A percentile compares a stretch with the other conserved stretches of the same genome.
These are phyloP conservation scores for Rhizoctonia solani DNA, from an alignment of 1,284 basidiomycete species.

Conservation along the genomic window DNA sequence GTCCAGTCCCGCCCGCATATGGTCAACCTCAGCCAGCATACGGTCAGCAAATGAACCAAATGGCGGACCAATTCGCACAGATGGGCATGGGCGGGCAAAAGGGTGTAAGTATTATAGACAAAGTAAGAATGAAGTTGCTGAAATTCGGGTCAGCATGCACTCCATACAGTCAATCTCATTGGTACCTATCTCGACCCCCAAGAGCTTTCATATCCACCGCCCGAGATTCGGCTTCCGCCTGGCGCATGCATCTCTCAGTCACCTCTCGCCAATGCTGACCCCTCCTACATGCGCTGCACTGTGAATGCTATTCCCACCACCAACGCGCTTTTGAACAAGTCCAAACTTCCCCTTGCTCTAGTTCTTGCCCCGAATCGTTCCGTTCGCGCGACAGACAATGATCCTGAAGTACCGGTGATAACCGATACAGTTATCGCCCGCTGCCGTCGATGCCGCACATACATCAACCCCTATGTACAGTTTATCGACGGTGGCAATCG, in stretches of 20 bases:
- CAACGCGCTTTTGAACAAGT: slow-evolving; percentile 86
- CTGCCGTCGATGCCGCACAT: slow-evolving; percentile 94
- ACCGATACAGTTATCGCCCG: slow-evolving; percentile 96
- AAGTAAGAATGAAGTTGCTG: slow-evolving; percentile 9
- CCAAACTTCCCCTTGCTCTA: slow-evolving; percentile 90
- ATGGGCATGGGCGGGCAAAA: slow-evolving; percentile 78
- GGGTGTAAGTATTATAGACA: slow-evolving; percentile 45
- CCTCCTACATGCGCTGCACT: slow-evolving; percentile 92
- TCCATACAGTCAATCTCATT: slow-evolving; percentile 86
- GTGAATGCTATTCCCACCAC: slow-evolving; percentile 95
- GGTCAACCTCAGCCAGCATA: slow-evolving; percentile 39
- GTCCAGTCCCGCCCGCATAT: slow-evolving; percentile 56
- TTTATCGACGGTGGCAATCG: slow-evolving; percentile 98
- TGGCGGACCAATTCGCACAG: slow-evolving; percentile 83
- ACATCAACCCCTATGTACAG: slow-evolving; percentile 98
- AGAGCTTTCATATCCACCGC: slow-evolving; percentile 80
- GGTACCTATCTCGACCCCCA: slow-evolving; percentile 88
- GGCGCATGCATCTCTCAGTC: slow-evolving; percentile 77
- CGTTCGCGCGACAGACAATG: slow-evolving; percentile 61
- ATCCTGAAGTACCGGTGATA: slow-evolving; percentile 77
- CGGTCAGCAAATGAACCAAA: slow-evolving; percentile 55
- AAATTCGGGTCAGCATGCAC: slow-evolving; percentile 53
- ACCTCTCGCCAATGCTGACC: slow-evolving; percentile 82
- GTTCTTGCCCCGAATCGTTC: slow-evolving; percentile 92
- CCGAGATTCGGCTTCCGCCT: slow-evolving; percentile 88